Percentiles rank a stretch among this genome's conserved stretches.
Conservation (phyloP, 352 stramenopile species). For the Globisporangium okanoganense region DNA sequence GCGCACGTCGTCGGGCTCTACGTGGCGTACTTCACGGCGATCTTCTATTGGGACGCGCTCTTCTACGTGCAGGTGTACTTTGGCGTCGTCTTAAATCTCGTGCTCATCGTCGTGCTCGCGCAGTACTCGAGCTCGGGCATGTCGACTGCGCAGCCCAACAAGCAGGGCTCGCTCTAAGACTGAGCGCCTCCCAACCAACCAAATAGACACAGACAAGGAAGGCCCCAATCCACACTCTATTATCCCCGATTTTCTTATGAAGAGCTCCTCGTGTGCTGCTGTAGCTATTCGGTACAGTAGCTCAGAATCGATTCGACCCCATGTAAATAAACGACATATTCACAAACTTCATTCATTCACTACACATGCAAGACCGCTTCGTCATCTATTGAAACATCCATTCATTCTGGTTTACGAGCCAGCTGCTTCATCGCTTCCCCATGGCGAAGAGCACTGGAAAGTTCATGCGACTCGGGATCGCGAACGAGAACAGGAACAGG, state of each 20-base stretch:
- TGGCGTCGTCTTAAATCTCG: constrained; percentile 55
- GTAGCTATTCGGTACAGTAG: background rate
- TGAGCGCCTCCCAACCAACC: background rate
- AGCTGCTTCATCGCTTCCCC: constrained; percentile 54
- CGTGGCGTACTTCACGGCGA: constrained; percentile 59
- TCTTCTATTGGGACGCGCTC: constrained; percentile 71
- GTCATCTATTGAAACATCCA: constrained; percentile 1
- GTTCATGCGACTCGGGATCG: constrained; percentile 77
- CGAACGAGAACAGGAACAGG: constrained; percentile 70
- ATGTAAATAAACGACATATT: constrained; percentile 17
- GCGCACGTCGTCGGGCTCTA: constrained; percentile 72
- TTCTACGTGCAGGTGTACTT: constrained; percentile 81
- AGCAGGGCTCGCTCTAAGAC: constrained; percentile 29
- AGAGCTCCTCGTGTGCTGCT: constrained; percentile 3
- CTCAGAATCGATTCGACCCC: background rate
- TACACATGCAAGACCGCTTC: background rate
- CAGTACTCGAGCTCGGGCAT: constrained; percentile 69
- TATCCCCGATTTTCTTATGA: constrained; percentile 4
- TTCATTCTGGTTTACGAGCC: background rate
- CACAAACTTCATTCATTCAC: background rate
- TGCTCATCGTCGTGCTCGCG: constrained; percentile 47
- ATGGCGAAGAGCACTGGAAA: constrained; percentile 80
- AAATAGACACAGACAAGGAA: background rate
- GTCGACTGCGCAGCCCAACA: constrained; percentile 38
- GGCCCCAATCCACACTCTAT: background rate